phyloP scores from a whole-genome alignment of 305 asterid species.

The Petunia hybrid region DNA sequence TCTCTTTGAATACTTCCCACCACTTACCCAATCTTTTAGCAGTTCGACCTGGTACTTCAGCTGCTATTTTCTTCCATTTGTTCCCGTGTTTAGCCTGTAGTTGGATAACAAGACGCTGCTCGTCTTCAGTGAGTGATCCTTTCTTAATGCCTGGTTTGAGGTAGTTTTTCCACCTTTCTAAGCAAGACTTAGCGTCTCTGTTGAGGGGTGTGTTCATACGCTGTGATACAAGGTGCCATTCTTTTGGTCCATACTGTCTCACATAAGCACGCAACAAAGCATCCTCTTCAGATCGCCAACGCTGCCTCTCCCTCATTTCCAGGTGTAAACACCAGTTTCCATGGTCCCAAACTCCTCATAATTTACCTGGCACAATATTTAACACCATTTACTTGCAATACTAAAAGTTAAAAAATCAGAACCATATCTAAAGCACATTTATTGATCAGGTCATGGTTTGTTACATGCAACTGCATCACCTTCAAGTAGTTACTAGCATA shows the following conservation, averaged over 20 bases:
- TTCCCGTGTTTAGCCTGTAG: conserved; percentile 75
- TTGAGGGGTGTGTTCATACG: conserved; percentile 61
- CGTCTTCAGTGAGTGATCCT: conserved; percentile 64
- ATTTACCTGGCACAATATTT: conserved; percentile 41
- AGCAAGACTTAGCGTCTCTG: conserved; percentile 68
- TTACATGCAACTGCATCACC: not conserved
- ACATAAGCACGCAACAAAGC: conserved; percentile 62
- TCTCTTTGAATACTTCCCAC: conserved; percentile 80
- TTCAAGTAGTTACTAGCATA: not conserved
- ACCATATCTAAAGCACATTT: not conserved
- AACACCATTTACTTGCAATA: not conserved
- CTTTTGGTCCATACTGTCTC: conserved; percentile 70
- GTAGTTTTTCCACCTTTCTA: conserved; percentile 82
- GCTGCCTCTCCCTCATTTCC: conserved; percentile 79
- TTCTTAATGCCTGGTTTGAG: conserved; percentile 76
- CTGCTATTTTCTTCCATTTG: conserved; percentile 76
- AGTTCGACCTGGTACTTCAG: conserved; percentile 71
- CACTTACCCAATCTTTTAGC: conserved; percentile 71
- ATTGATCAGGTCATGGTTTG: not conserved
- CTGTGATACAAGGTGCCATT: conserved; percentile 68
- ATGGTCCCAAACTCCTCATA: conserved; percentile 57
- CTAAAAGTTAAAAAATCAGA: not conserved
- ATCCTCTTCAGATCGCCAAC: conserved; percentile 83
- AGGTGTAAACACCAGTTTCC: conserved; percentile 47
- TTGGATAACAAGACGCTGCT: conserved; percentile 64